These are phyloP conservation scores for Mortierella sp. DNA, from an alignment of 371 early-diverging fungal genomes.

Conservation along the genomic window DNA sequence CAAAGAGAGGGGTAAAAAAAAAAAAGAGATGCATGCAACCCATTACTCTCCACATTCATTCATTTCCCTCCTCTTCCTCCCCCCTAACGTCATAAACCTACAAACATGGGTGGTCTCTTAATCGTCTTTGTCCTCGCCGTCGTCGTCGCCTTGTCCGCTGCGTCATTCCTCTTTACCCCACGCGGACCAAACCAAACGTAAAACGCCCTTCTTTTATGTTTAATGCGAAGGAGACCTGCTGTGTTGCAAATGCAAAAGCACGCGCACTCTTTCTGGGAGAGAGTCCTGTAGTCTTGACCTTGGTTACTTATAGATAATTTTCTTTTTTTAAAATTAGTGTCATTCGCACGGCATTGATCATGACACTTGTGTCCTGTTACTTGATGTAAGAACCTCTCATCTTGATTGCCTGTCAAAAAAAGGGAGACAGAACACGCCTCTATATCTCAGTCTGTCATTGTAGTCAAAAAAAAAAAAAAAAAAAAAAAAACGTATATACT, in stretches of 20 bases:
- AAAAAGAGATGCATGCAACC: neutral
- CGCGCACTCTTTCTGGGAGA: no score
- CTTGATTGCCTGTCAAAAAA: neutral
- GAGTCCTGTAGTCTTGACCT: no score
- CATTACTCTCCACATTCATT: neutral
- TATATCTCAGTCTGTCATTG: neutral
- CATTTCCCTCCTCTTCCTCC: neutral
- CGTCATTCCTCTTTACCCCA: slow-evolving; percentile 66
- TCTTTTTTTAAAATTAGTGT: slow-evolving; percentile 54
- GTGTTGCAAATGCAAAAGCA: no score
- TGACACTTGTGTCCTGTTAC: slow-evolving; percentile 75
- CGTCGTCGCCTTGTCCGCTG: slow-evolving; percentile 57
- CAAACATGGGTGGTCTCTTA: slow-evolving; percentile 67
- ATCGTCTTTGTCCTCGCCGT: slow-evolving; percentile 68
- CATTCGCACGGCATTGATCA: slow-evolving; percentile 76
- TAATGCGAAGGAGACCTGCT: neutral
- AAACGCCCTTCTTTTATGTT: neutral
- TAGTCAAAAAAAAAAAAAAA: no score
- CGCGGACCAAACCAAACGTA: slow-evolving; percentile 76
- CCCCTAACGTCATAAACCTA: neutral
- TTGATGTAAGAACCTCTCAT: slow-evolving; percentile 63
- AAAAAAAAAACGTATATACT: neutral
- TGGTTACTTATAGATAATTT: neutral
- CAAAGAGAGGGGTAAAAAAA: neutral
- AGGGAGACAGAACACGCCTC: no score